Base-by-base conservation (phyloP, 2,329 filamentous ascomycete genomes). In the Phialophora chinensis region DNA sequence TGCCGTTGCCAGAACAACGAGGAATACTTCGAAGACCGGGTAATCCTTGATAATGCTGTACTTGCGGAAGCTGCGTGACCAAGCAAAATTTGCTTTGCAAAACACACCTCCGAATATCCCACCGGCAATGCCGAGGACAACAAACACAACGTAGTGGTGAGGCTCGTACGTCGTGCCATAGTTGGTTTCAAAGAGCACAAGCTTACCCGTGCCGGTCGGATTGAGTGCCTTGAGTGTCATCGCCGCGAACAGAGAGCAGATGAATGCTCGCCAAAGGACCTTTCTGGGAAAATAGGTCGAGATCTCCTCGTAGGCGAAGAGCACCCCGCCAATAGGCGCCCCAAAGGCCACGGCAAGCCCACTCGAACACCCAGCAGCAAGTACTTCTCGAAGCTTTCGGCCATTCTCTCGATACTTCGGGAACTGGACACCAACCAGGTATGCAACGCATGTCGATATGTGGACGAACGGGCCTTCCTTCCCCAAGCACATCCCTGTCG, bases 391-490 rank as follows among this genome's bases (percentile, higher is more conserved):
- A 78, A 87, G 81, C 73, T 87, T 87, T 49, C 85, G 77, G 8
- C 83, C 83, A 72, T 88, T 88, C 8, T 83, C 78, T n/a, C 78
- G 75, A 72, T 87, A 87, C 71, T 87, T 87, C 0, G 84, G 82
- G 52, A 87, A 84, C n/a, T 76, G 66, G 20, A 73, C 79, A 8
- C 81, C 83, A 0, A 87, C 80, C 2, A 87, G 77, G 69, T 85
- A 83, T 7, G 85, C 85, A 0, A 85, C 82, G 70, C 85, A 87
- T 1, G 85, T 86, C 0, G 84, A 85, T 42, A 88, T 87, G 73
- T 88, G 86, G 1, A 88, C 85, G 69, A 88, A 87, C 0, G 85
- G 86, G 0, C 86, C 86, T 79, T 88, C 86, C 76, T 88, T 88
- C 0, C 86, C 86, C 4, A 88, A 75, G 71, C 83, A 87, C 83